These are phyloP conservation scores for Neolentinus lepideus DNA, from an alignment of 1,284 basidiomycete species.

Conservation along the genomic window DNA sequence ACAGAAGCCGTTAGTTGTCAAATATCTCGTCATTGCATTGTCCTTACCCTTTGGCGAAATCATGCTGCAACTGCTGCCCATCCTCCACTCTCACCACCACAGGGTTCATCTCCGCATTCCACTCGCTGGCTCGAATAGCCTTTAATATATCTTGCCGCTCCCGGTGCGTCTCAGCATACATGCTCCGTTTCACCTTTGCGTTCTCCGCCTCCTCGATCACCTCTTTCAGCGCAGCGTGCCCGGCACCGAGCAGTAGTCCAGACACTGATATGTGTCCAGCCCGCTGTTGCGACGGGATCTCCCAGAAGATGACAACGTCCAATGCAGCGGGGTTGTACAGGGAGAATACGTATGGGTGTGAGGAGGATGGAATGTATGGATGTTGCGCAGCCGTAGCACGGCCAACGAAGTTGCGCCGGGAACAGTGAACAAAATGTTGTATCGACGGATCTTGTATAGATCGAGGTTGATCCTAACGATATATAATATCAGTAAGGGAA, in stretches of 20 bases:
- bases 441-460: conserved; percentile 25
- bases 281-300: conserved; percentile 47
- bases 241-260: conserved; percentile 58
- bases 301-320: conserved; percentile 74
- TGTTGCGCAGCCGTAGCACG: conserved; percentile 37
- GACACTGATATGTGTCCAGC: conserved; percentile 56
- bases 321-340: conserved; percentile 68
- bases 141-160: conserved; percentile 62
- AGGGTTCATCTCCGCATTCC: conserved; percentile 78
- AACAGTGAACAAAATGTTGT: conserved; percentile 40
- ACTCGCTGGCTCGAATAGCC: conserved; percentile 61
- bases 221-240: conserved; percentile 53
- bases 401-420: conserved; percentile 35
- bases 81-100: conserved; percentile 41
- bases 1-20: background rate
- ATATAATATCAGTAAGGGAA: conserved; percentile 3
- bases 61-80: conserved; percentile 38
- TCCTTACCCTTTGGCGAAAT: conserved; percentile 65
- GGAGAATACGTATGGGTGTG: conserved; percentile 64
- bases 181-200: conserved; percentile 67
- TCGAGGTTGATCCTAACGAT: conserved; percentile 14
- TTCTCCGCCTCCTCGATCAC: conserved; percentile 50
- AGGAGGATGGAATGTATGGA: conserved; percentile 51
- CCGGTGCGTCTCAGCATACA: conserved; percentile 84
- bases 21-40: conserved; percentile 2